These are phyloP conservation scores for Lactifluus hygrophoroides DNA, from an alignment of 768 basidiomycete species.

Conservation along the genomic window DNA sequence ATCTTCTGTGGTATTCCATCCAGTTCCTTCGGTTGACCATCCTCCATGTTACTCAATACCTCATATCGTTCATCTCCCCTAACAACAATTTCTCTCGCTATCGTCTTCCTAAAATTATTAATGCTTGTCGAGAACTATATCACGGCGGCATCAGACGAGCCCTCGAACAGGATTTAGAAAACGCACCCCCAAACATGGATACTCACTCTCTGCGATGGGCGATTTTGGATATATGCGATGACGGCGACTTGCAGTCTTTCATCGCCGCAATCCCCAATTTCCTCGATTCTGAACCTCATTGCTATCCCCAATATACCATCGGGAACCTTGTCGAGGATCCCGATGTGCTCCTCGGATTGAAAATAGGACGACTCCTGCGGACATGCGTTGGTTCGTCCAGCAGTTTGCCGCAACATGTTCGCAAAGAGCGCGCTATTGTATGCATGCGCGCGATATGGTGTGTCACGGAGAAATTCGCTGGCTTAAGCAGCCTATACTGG, in stretches of 20 bases:
- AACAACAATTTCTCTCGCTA: background rate
- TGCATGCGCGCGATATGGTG: slow-evolving; percentile 8
- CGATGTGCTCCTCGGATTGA: slow-evolving; percentile 14
- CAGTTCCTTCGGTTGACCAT: background rate
- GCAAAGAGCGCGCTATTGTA: background rate
- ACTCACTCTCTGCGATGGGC: slow-evolving; percentile 3
- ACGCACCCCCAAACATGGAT: background rate
- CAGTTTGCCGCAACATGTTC: background rate
- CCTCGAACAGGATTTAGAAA: slow-evolving; percentile 5
- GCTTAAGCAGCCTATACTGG: background rate
- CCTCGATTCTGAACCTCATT: slow-evolving; percentile 5
- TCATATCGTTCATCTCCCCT: background rate
- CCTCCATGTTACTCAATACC: background rate
- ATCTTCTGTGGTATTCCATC: slow-evolving; percentile 1
- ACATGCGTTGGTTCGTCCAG: slow-evolving; percentile 1
- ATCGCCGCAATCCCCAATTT: slow-evolving; percentile 11
- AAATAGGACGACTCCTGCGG: slow-evolving; percentile 12
- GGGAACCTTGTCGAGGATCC: slow-evolving; percentile 7
- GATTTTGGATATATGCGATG: background rate
- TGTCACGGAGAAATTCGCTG: slow-evolving; percentile 14
- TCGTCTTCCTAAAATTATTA: slow-evolving; percentile 5
- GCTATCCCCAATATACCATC: slow-evolving; percentile 9
- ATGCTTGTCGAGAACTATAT: slow-evolving; percentile 1
- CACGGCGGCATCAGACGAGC: slow-evolving; percentile 5
- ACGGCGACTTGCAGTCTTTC: slow-evolving; percentile 12